Evolutionary conservation across 208 protist species (phyloP).

Genomic region (Crithidia expoeki): DNA sequence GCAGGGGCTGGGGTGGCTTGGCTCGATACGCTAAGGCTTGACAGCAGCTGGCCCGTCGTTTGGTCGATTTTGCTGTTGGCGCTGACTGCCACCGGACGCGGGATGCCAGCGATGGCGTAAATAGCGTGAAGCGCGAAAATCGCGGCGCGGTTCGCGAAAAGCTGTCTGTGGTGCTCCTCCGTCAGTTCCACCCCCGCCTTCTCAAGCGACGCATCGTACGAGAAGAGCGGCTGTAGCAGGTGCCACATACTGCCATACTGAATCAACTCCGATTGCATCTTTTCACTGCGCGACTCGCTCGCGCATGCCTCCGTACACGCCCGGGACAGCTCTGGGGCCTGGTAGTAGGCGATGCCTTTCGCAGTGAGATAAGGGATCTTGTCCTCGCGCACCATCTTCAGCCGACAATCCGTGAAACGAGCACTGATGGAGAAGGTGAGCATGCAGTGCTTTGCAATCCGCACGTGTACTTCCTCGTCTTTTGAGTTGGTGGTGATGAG

Average conservation of each 20-base stretch:
- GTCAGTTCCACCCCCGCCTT: slow-evolving; percentile 60
- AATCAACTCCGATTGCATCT: slow-evolving; percentile 72
- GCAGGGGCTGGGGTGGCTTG: not conserved
- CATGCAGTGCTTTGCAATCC: slow-evolving; percentile 74
- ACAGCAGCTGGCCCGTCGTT: not conserved
- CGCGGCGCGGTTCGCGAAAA: slow-evolving; percentile 79
- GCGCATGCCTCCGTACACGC: slow-evolving; percentile 81
- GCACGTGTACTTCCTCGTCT: slow-evolving; percentile 57
- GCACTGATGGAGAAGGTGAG: slow-evolving; percentile 76
- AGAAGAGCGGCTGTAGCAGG: slow-evolving; percentile 82
- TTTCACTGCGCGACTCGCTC: slow-evolving; percentile 57
- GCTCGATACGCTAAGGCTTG: not conserved
- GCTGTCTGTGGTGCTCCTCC: slow-evolving; percentile 82
- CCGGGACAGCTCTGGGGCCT: slow-evolving; percentile 61
- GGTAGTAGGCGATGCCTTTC: slow-evolving; percentile 68
- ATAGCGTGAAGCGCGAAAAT: slow-evolving; percentile 71
- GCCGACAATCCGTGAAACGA: slow-evolving; percentile 73
- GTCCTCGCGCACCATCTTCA: slow-evolving; percentile 52
- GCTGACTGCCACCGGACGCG: slow-evolving; percentile 10
- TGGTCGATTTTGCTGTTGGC: not conserved
- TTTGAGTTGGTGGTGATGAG: slow-evolving; percentile 51
- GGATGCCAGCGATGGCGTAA: slow-evolving; percentile 60
- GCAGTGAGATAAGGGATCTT: slow-evolving; percentile 59
- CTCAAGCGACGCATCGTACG: slow-evolving; percentile 92
- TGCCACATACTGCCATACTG: slow-evolving; percentile 83